Evolutionary conservation across 257 asterid species (phyloP), one percentile per base, ranked within the genome.

Genomic region (Catharanthus roseus): DNA sequence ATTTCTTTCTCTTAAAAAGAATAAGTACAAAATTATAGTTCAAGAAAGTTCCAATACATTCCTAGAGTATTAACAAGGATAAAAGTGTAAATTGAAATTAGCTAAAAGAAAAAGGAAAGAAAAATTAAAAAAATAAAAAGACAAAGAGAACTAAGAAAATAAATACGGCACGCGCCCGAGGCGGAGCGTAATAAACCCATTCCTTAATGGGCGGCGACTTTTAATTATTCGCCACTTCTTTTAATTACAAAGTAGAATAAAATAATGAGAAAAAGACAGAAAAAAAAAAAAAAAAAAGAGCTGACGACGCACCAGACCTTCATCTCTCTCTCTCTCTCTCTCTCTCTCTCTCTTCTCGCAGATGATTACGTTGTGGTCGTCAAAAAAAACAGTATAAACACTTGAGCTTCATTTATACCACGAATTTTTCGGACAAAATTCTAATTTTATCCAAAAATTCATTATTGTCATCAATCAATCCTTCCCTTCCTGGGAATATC

Each of bases 181-280:
- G 49, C 28, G 29, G 57, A 49, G 72, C 49, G 61, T 58, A 60
- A 61, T 0, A 65, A 68, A 60, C 11, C 33, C 53, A 26, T 61
- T 10, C 74, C 78, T 58, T 68, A 57, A 50, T 75, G 69, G 71
- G 66, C 79, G 74, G 79, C 74, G 79, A 61, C 74, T 68, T 69
- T 61, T 16, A 24, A 47, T 74, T 56, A 58, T 29, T 64, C 65
- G 54, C 54, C 55, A 26, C 66, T 55, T 39, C 42, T 70, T 70
- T 55, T 36, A 70, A 24, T 39, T 39, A 41, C 33, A 13, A 29
- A 44, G 28, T 10, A 19, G 2, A 42, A 49, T 8, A 36, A 58
- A n/a, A 44, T 10, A 8, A 4, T 8, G 57, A 53, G 41, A 72
- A 61, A 61, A 72, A 51, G 42, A 41, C 70, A 60, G 53, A 47